These are phyloP conservation scores for Prunus davidiana DNA, from an alignment of 306 rosid species.

Conservation along the genomic window DNA sequence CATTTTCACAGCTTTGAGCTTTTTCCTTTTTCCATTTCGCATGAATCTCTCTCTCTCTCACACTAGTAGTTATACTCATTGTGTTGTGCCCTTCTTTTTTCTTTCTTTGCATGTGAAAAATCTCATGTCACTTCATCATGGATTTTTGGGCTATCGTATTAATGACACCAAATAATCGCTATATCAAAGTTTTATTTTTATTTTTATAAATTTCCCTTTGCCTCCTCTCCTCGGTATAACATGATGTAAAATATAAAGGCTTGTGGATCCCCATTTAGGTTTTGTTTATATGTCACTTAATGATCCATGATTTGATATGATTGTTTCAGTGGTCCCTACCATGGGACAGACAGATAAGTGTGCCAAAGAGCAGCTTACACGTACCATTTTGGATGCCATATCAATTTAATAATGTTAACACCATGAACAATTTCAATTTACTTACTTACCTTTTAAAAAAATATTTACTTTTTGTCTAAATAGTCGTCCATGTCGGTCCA, in stretches of 20 bases:
- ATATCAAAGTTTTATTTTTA: too few relatives aligned
- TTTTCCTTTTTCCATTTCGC: not conserved
- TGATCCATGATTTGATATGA: not conserved
- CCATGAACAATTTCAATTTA: not conserved
- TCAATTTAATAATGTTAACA: not conserved
- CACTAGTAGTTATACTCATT: not conserved
- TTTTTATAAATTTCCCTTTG: too few relatives aligned
- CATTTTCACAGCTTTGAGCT: not conserved
- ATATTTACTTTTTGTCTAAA: not conserved
- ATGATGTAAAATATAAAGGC: too few relatives aligned
- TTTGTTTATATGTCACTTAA: not conserved
- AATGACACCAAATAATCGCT: too few relatives aligned
- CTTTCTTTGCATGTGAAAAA: not conserved
- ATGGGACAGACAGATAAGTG: not conserved
- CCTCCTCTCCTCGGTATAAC: too few relatives aligned
- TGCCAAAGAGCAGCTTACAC: not conserved
- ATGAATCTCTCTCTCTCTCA: not conserved
- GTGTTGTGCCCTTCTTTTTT: not conserved
- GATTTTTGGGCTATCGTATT: too few relatives aligned
- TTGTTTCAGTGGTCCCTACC: not conserved
- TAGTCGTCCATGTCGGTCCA: constrained; percentile 5
- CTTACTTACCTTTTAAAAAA: not conserved
- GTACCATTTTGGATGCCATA: not conserved
- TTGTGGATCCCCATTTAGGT: not conserved
- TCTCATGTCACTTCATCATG: not conserved